A percentile compares a stretch with the other conserved stretches of the same genome.
phyloP scores from a whole-genome alignment of 2,329 filamentous ascomycete species.

The Beauveria bassiana region DNA sequence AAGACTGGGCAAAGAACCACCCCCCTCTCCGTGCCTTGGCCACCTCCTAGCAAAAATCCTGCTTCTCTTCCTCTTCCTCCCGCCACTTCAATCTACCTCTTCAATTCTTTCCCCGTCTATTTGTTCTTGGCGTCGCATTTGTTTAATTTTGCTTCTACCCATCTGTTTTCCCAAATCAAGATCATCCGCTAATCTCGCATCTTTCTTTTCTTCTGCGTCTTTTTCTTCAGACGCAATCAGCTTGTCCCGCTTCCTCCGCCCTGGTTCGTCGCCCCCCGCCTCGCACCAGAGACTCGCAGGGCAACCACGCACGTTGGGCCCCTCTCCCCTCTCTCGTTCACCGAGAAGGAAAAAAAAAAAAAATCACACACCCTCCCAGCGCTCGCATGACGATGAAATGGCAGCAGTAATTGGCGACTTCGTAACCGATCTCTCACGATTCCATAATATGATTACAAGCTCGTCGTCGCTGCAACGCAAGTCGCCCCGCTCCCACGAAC shows the following conservation, averaged over 20 bases:
- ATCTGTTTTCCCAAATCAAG: background rate
- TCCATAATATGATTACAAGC: constrained; percentile 60
- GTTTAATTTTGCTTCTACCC: background rate
- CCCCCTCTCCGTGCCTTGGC: background rate
- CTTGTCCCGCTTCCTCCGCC: background rate
- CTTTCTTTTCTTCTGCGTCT: background rate
- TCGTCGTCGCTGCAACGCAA: constrained; percentile 32
- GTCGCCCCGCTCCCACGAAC: constrained; percentile 37
- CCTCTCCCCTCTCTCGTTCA: background rate
- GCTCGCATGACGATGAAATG: constrained; percentile 41
- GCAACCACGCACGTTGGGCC: background rate
- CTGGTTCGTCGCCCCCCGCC: background rate
- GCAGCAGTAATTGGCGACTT: constrained; percentile 62
- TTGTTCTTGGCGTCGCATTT: constrained; percentile 6
- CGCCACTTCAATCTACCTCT: constrained; percentile 6
- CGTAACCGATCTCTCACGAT: constrained; percentile 63
- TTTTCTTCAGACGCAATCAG: background rate
- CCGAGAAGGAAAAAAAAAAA: background rate
- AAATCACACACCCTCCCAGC: constrained; percentile 2
- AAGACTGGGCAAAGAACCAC: background rate
- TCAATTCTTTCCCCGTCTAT: background rate
- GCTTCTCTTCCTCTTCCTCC: background rate
- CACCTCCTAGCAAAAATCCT: background rate
- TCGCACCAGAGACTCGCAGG: constrained; percentile 10
- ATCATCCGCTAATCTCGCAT: constrained; percentile 3